Base-by-base conservation (phyloP, 2,329 filamentous ascomycete species). In the Pyricularia sp. region DNA sequence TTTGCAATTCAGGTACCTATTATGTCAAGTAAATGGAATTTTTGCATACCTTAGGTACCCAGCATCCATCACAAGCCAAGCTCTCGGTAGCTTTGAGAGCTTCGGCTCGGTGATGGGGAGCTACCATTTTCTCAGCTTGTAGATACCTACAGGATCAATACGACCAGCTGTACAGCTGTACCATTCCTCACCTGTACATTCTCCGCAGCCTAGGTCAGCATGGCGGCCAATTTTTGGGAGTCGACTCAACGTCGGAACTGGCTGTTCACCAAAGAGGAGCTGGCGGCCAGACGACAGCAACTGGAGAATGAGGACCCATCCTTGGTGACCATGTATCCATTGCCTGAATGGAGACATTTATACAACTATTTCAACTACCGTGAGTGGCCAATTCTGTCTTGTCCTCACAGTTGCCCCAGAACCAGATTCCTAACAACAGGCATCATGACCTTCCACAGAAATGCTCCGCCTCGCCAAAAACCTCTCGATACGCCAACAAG, bases 151-250 rank as follows among this genome's bases (percentile, higher is more conserved):
- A 17, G 25, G 26, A 63, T 28, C 25, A 63, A 26, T 4, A 5
- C 59, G 59, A 63, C 59, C 25, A 4, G 9, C 58, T 61, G n/a
- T 61, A 5, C 25, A 6, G 3, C 14, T 4, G 5, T 26, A 30
- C 10, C 9, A 33, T 33, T 33, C 14, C 17, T 25, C 58, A 63
- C 25, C 25, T 14, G 7, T 9, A 26, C 10, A 30, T 28, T 17
- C 12, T 3, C 14, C 25, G 10, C 3, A 50, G 20, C 6, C 42
- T 23, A 14, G 14, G 23, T 61, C 69, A 75, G 70, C 68, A 97
- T 97, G 94, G 92, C 94, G 42, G 92, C 94, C 77, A 97, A 94
- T 80, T 99, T 94, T 82, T 99, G 94, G 94, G 91, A 93, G 72
- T 98, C 95, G 69, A 95, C 93, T 30, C 95, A 99, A 81, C 88